Conservation (phyloP, 192 early-diverging fungal genomes). For the Pecoramyces ruminantium region DNA sequence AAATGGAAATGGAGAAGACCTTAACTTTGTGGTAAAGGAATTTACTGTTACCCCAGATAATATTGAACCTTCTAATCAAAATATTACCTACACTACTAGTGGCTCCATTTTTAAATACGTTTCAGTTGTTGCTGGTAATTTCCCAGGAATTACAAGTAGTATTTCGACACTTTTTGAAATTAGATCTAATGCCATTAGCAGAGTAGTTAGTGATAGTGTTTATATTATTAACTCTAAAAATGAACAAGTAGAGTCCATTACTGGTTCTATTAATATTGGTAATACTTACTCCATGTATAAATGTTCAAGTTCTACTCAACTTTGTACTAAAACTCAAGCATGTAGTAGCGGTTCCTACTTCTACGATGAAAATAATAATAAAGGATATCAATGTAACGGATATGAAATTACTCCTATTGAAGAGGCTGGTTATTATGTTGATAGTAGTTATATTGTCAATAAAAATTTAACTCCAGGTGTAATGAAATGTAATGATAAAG, state of each 20-base stretch:
- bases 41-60: background rate
- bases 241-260: background rate
- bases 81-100: background rate
- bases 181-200: background rate
- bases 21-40: background rate
- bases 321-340: background rate
- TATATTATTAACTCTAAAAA: background rate
- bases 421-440: background rate
- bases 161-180: background rate
- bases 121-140: background rate
- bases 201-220: background rate
- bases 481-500: background rate
- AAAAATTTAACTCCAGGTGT: background rate
- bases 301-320: background rate
- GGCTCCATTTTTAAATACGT: background rate
- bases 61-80: background rate
- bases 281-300: background rate
- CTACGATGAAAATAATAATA: background rate
- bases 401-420: background rate
- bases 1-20: background rate
- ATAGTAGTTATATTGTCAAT: background rate
- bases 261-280: background rate
- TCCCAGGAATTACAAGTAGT: background rate
- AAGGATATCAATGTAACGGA: background rate
- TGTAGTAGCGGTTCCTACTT: background rate